Evolutionary conservation across 768 basidiomycete genomes (phyloP).

Genomic region (Stropharia rugosoannulata): DNA sequence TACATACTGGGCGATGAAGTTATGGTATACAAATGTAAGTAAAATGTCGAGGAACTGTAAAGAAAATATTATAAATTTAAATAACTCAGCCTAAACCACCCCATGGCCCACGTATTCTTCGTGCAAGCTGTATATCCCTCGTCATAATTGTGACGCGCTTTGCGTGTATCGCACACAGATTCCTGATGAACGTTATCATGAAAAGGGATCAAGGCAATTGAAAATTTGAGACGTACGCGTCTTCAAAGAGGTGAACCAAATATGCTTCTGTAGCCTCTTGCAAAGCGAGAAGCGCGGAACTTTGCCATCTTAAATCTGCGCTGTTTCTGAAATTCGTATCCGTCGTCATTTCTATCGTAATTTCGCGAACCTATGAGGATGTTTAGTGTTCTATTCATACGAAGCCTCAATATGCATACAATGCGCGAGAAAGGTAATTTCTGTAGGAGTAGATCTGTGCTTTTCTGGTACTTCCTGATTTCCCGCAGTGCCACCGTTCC

Average conservation of each 20-base stretch:
- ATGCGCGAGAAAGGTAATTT: constrained; percentile 92
- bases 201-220: neutral
- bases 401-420: constrained; percentile 45
- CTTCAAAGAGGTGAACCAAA: constrained; percentile 95
- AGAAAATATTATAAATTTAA: neutral
- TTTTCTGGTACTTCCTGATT: constrained; percentile 93
- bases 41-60: neutral
- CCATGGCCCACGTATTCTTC: constrained; percentile 92
- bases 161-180: constrained; percentile 95
- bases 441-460: constrained; percentile 82
- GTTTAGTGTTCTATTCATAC: neutral
- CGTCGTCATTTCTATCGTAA: constrained; percentile 87
- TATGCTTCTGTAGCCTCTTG: constrained; percentile 98
- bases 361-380: constrained; percentile 75
- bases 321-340: constrained; percentile 63
- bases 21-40: constrained; percentile 1
- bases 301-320: constrained; percentile 86
- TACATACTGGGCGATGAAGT: constrained; percentile 2
- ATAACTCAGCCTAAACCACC: constrained; percentile 57
- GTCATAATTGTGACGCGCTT: constrained; percentile 99
- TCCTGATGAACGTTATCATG: constrained; percentile 44
- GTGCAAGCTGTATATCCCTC: constrained; percentile 92
- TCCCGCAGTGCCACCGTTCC: constrained; percentile 90
- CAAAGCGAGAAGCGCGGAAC: constrained; percentile 87
- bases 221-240: constrained; percentile 73